Evolutionary conservation across 2,329 filamentous ascomycete genomes (phyloP), one percentile per base, ranked within the genome.

Genomic region (Lasiodiplodia sp.): DNA sequence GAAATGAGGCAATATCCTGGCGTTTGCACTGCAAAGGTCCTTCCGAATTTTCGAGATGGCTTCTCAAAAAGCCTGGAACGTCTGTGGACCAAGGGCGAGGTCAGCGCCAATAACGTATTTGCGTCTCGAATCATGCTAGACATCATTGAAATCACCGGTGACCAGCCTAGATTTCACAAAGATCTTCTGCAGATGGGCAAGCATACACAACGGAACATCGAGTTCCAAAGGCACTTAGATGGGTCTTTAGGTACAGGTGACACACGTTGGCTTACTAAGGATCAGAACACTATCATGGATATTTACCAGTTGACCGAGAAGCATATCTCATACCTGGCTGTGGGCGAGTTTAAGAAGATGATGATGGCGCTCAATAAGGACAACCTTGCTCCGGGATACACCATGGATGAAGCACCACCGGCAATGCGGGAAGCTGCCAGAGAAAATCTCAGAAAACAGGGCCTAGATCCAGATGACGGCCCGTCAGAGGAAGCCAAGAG

Each of bases 61-160:
- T 57, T 57, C 40, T 34, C 55, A 12, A 57, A 57, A 31, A 57
- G 55, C 55, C n/a, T 57, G n/a, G 55, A 57, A 6, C 18, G 7
- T n/a, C 16, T 57, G 31, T 57, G 55, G 55, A 34, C 55, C 16
- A 57, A 57, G 11, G 55, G 55, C 12, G 55, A 57, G 6, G 16
- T 57, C 11, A 57, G 37, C 31, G 18, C 38, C 8, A 34, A 57
- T 16, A 57, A 57, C 31, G 55, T 57, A 31, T 57, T 57, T n/a
- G 55, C 31, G 6, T 57, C 55, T 21, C 55, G 55, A 8, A 38
- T 57, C 18, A 57, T 57, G 7, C 55, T 57, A 7, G 55, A 57
- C 14, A 38, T 57, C 25, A 31, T 57, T 16, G 55, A 57, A 21
- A 57, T 34, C 16, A 21, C 16, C 7, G 6, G 55, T 23, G n/a